Conservation (phyloP, 2,329 filamentous ascomycete genomes). For the Pleoardoris graminearum region DNA sequence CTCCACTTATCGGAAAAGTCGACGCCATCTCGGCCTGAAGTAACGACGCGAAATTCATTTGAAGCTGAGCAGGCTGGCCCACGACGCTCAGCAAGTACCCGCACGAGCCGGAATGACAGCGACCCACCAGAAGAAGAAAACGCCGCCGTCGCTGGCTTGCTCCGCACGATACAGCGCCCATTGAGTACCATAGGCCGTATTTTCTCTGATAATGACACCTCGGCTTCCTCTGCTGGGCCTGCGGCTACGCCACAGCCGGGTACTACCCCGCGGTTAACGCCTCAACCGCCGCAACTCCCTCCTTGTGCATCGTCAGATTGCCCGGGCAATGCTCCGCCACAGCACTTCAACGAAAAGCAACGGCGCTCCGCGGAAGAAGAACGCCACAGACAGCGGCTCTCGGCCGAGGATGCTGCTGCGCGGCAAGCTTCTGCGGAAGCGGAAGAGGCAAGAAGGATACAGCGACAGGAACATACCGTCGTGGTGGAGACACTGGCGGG, state of each 20-base stretch:
- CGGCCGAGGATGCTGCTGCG: constrained; percentile 84
- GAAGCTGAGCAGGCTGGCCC: constrained; percentile 64
- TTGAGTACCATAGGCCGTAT: constrained; percentile 92
- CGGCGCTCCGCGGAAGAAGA: constrained; percentile 33
- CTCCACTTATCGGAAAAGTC: constrained; percentile 54
- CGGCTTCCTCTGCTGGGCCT: constrained; percentile 33
- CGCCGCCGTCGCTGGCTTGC: constrained; percentile 78
- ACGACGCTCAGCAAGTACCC: constrained; percentile 58
- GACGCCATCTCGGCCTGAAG: constrained; percentile 57
- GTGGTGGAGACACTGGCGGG: constrained; percentile 91
- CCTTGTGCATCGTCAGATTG: constrained; percentile 46
- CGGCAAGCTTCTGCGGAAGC: constrained; percentile 87
- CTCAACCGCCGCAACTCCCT: constrained; percentile 50
- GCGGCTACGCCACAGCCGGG: constrained; percentile 53
- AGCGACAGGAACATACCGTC: constrained; percentile 82
- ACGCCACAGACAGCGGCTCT: constrained; percentile 49
- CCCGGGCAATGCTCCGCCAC: constrained; percentile 20
- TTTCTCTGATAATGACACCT: constrained; percentile 71
- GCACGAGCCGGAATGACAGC: constrained; percentile 38
- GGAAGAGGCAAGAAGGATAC: constrained; percentile 82
- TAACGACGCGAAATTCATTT: constrained; percentile 62
- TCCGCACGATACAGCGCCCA: constrained; percentile 89
- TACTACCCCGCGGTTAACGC: constrained; percentile 55
- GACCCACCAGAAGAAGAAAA: constrained; percentile 66
- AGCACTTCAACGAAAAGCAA: constrained; percentile 21